phyloP scores from a whole-genome alignment of 2,329 filamentous ascomycete genomes.

The Calonectria pseudoreteaudii region DNA sequence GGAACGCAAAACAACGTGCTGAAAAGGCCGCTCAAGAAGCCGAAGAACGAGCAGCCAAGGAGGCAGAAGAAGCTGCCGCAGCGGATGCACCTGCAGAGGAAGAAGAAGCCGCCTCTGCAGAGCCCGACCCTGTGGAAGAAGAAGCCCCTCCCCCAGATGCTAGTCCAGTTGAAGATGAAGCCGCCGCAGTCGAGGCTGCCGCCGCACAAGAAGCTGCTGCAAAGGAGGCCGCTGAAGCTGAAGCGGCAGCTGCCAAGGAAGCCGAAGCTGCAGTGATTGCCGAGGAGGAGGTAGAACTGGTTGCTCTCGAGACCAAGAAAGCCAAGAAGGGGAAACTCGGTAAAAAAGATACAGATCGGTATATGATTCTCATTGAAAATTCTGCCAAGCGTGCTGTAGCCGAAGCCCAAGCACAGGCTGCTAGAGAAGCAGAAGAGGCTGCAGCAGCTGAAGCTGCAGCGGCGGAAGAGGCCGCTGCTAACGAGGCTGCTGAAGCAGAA shows the following conservation, averaged over 20 bases:
- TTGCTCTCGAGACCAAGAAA: slow-evolving; percentile 34
- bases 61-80: slow-evolving; percentile 32
- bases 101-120: slow-evolving; percentile 29
- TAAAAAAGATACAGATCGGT: slow-evolving; percentile 38
- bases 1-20: slow-evolving; percentile 34
- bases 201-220: slow-evolving; percentile 32
- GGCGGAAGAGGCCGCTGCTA: neutral
- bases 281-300: slow-evolving; percentile 35
- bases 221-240: slow-evolving; percentile 16
- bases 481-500: slow-evolving; percentile 27
- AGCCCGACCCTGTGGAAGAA: slow-evolving; percentile 28
- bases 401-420: slow-evolving; percentile 23
- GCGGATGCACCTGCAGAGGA: slow-evolving; percentile 11
- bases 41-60: slow-evolving; percentile 29
- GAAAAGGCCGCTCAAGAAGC: slow-evolving; percentile 23
- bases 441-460: slow-evolving; percentile 39
- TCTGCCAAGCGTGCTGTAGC: slow-evolving; percentile 31
- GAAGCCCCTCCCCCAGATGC: slow-evolving; percentile 32
- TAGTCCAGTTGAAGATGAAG: slow-evolving; percentile 36
- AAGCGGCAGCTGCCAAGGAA: slow-evolving; percentile 13
- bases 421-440: slow-evolving; percentile 41
- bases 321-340: slow-evolving; percentile 36
- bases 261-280: slow-evolving; percentile 32
- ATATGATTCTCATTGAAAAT: slow-evolving; percentile 35
- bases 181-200: slow-evolving; percentile 46